Conservation (phyloP, 768 basidiomycete species). For the Mycena metata region DNA sequence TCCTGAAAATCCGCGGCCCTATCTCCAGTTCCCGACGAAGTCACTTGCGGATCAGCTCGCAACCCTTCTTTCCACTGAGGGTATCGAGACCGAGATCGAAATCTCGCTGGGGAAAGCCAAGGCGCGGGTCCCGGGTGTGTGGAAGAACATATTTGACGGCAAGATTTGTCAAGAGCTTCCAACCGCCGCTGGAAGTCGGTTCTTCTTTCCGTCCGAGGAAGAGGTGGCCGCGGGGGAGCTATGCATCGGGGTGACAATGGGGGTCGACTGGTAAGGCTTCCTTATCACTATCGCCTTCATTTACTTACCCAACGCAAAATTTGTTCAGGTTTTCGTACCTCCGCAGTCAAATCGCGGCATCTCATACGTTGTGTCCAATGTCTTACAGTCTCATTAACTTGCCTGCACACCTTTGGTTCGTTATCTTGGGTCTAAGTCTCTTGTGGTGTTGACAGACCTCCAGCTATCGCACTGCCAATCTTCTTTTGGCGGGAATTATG, state of each 20-base stretch:
- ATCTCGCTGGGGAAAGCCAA: not conserved
- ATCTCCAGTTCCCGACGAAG: not conserved
- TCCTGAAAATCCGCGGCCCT: not conserved
- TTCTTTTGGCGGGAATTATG: conserved; percentile 42
- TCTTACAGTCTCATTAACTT: conserved; percentile 52
- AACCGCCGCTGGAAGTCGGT: conserved; percentile 43
- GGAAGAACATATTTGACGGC: conserved; percentile 40
- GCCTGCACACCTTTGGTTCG: too few relatives aligned
- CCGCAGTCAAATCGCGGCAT: conserved; percentile 50
- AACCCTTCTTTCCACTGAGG: not conserved
- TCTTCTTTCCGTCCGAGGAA: conserved; percentile 42
- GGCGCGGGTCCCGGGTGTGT: not conserved
- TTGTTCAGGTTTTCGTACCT: conserved; percentile 57
- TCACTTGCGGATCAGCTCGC: not conserved
- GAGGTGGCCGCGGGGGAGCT: conserved; percentile 42
- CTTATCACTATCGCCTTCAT: too few relatives aligned
- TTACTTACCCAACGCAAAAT: too few relatives aligned
- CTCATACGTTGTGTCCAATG: conserved; percentile 50
- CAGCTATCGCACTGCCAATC: conserved; percentile 45
- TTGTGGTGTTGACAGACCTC: too few relatives aligned
- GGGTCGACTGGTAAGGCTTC: conserved; percentile 52
- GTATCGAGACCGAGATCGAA: not conserved
- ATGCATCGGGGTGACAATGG: conserved; percentile 44
- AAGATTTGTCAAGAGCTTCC: conserved; percentile 40
- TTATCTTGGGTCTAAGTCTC: too few relatives aligned